A percentile compares a stretch with the other conserved stretches of the same genome.
These are phyloP conservation scores for Sporothrix pallida DNA, from an alignment of 2,329 filamentous ascomycete genomes.

Conservation along the genomic window DNA sequence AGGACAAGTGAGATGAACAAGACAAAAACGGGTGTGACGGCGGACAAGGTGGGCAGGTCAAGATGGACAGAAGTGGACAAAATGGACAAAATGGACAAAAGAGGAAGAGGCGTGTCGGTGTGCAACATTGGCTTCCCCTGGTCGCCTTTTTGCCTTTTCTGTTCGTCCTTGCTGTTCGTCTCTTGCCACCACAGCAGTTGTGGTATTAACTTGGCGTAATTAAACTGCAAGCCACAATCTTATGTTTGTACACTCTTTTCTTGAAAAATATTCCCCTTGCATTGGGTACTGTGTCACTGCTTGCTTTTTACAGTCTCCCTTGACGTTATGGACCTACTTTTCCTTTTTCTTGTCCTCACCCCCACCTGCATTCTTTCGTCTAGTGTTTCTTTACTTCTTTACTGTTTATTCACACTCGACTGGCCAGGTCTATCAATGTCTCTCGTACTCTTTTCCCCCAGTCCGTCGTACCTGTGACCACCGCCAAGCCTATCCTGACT, in stretches of 20 bases:
- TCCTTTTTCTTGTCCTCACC: neutral
- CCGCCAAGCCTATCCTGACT: no score
- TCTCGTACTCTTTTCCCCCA: neutral
- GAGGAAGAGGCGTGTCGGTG: slow-evolving; percentile 7
- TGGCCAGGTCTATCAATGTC: neutral
- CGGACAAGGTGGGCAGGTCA: neutral
- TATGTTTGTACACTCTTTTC: neutral
- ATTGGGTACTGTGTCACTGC: neutral
- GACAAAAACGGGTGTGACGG: slow-evolving; percentile 19
- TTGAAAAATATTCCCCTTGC: neutral
- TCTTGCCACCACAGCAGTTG: neutral
- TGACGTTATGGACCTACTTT: neutral
- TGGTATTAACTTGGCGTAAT: neutral
- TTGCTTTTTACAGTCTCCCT: neutral
- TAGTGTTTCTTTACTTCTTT: neutral
- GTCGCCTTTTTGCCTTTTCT: neutral
- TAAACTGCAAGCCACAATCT: slow-evolving; percentile 1
- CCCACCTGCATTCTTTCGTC: neutral
- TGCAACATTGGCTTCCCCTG: neutral
- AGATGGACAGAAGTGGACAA: neutral
- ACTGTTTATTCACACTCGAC: neutral
- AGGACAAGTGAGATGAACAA: slow-evolving; percentile 2
- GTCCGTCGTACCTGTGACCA: no score
- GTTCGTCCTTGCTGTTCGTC: neutral
- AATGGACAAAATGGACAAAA: no score